phyloP scores from a whole-genome alignment of 2,329 filamentous ascomycete species.

The Grosmannia penicillata region DNA sequence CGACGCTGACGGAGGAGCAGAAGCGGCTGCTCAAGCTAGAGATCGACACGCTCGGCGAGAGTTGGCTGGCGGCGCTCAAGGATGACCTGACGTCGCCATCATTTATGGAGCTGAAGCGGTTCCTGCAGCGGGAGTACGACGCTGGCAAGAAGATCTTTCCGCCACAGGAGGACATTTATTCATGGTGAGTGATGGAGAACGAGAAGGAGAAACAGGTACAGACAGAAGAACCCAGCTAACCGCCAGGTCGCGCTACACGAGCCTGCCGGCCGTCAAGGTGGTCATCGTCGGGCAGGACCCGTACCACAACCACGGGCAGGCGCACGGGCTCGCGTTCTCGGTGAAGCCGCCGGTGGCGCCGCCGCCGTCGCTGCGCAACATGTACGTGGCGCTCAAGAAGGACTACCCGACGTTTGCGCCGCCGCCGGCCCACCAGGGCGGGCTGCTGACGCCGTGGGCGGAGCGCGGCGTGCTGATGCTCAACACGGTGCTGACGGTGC shows the following conservation, averaged over 20 bases:
- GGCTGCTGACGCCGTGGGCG: constrained; percentile 84
- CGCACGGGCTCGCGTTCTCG: constrained; percentile 91
- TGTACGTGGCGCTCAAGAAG: constrained; percentile 75
- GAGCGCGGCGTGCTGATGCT: constrained; percentile 84
- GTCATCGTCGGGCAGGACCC: constrained; percentile 94
- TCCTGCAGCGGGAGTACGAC: constrained; percentile 64
- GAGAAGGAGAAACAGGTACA: not conserved
- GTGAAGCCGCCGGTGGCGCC: constrained; percentile 78
- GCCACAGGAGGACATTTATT: constrained; percentile 79
- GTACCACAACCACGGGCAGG: constrained; percentile 91
- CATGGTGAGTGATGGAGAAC: constrained; percentile 46
- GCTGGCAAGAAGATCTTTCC: constrained; percentile 72
- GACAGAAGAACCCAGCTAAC: not conserved
- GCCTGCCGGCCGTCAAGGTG: constrained; percentile 74
- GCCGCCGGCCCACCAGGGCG: constrained; percentile 60
- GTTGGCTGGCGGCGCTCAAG: constrained; percentile 80
- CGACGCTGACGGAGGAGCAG: constrained; percentile 64
- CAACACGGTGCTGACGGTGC: constrained; percentile 90
- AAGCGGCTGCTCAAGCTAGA: constrained; percentile 71
- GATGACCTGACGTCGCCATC: constrained; percentile 67
- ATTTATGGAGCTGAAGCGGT: constrained; percentile 79
- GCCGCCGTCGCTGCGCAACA: constrained; percentile 83
- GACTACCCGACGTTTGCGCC: constrained; percentile 80
- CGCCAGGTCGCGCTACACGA: constrained; percentile 82
- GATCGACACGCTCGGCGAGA: constrained; percentile 81